A percentile compares a stretch with the other conserved stretches of the same genome.
These are phyloP conservation scores for Cenchrus purpureus DNA, from an alignment of 176 grass and related monocot genomes.

Conservation along the genomic window DNA sequence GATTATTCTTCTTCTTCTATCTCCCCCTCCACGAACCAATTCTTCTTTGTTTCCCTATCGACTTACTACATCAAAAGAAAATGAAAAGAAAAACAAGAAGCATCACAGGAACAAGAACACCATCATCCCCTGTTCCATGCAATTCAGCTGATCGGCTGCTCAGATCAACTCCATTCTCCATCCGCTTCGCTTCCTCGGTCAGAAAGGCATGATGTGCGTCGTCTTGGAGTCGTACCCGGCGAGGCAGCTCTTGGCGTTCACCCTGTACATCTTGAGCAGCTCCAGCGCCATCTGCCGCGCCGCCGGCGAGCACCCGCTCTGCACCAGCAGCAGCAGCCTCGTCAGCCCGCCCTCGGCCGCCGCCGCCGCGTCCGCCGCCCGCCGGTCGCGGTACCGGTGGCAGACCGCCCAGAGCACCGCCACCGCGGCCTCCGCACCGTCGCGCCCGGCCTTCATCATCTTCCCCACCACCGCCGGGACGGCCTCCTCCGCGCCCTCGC, in stretches of 20 bases:
- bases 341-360: constrained; percentile 67
- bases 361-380: constrained; percentile 62
- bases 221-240: constrained; percentile 95
- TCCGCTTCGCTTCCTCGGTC: constrained; percentile 37
- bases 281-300: constrained; percentile 81
- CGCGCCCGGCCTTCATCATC: constrained; percentile 80
- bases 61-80: constrained; percentile 50
- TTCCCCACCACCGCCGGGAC: constrained; percentile 49
- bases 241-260: constrained; percentile 86
- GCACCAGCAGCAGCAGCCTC: constrained; percentile 77
- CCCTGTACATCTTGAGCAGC: constrained; percentile 83
- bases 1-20: constrained; percentile 3
- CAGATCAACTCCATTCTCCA: not conserved
- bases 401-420: constrained; percentile 85
- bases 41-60: constrained; percentile 36
- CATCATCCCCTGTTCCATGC: constrained; percentile 9
- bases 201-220: constrained; percentile 96
- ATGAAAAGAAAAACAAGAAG: not conserved
- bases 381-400: constrained; percentile 70
- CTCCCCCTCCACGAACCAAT: constrained; percentile 32
- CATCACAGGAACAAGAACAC: constrained; percentile 18
- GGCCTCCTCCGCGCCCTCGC: constrained; percentile 56
- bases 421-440: constrained; percentile 75
- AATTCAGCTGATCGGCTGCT: not conserved
- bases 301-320: constrained; percentile 77